Base-by-base conservation (phyloP, 805 yeast species). In the Clavispora asparagi region DNA sequence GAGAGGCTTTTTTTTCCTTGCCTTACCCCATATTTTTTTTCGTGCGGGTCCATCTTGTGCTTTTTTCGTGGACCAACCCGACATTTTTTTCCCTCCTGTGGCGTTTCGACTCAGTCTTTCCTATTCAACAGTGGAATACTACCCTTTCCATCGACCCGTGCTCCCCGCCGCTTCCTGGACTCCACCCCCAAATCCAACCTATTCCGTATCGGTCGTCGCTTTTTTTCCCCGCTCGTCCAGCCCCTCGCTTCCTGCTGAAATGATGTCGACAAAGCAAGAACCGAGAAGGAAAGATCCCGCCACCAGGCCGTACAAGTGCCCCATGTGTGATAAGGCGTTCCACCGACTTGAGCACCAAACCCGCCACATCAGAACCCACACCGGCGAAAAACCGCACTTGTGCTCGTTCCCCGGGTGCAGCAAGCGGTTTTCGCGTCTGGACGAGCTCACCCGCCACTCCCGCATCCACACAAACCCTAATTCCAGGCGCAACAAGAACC, bases 351-450 rank as follows among this genome's bases (percentile, higher is more conserved):
- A 85, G 57, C 92, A 85, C 63, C 89, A 83, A 59, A 83, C 90
- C 8, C 74, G 92, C 57, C 92, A 85, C 57, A 82, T 85, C 48
- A 70, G 91, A 57, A 85, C 90, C 11, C 92, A 85, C 58, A 85
- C 92, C 0, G 92, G 92, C 25, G 91, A 85, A 58, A 84, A 82
- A 60, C 92, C 92, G 3, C 90, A 85, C 62, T 77, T 76, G n/a
- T 85, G 91, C 64, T 76, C 81, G 26, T 85, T 74, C 53, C 85
- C 85, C 0, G 86, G 86, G 0, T 85, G 92, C 61, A 68, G 73
- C 46, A 85, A 85, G 65, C 71, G 76, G 49, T 85, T 85, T 57
- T 77, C 85, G 40, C 68, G 92, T 46, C 78, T 84, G 28, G 92
- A 85, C 62, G 92, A 85, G 59, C 67, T 85, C 43, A 85, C 89